Evolutionary conservation across 495 filamentous ascomycete species (phyloP).

Genomic region (Astrocystis sublimbata): DNA sequence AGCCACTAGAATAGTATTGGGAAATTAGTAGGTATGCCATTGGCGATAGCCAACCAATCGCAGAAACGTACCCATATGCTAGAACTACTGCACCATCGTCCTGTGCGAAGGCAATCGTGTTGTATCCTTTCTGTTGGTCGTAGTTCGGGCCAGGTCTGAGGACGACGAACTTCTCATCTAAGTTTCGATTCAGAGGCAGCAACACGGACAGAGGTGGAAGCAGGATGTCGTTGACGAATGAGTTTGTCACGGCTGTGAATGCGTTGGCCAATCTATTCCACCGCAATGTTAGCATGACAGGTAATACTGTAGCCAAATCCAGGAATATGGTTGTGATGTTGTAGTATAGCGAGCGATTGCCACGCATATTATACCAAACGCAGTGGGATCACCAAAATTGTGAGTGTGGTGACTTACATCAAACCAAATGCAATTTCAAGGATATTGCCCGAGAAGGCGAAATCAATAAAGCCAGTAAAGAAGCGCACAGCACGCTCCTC

Average conservation of each 20-base stretch:
- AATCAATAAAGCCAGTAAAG: conserved; percentile 66
- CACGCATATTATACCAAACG: not conserved
- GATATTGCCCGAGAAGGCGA: conserved; percentile 72
- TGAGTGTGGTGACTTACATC: conserved; percentile 52
- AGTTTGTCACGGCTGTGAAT: conserved; percentile 71
- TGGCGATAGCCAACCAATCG: conserved; percentile 5
- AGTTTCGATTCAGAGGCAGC: conserved; percentile 67
- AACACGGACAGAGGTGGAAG: conserved; percentile 69
- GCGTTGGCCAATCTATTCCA: conserved; percentile 62
- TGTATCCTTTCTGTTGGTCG: conserved; percentile 55
- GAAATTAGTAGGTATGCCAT: not conserved
- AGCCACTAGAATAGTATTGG: conserved; percentile 45
- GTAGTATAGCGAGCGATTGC: not conserved
- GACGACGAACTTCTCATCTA: conserved; percentile 75
- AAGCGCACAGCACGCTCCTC: conserved; percentile 42
- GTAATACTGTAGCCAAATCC: too few species aligned
- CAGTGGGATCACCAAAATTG: not conserved
- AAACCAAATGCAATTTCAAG: conserved; percentile 74
- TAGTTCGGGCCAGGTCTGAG: conserved; percentile 58
- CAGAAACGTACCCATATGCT: conserved; percentile 61
- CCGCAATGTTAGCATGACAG: not conserved
- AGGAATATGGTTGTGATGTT: too few species aligned
- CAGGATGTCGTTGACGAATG: conserved; percentile 70
- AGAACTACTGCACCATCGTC: conserved; percentile 71
- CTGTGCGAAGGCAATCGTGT: conserved; percentile 65